phyloP scores from a whole-genome alignment of 176 grass and related monocot species.

The Juncus inflexus region DNA sequence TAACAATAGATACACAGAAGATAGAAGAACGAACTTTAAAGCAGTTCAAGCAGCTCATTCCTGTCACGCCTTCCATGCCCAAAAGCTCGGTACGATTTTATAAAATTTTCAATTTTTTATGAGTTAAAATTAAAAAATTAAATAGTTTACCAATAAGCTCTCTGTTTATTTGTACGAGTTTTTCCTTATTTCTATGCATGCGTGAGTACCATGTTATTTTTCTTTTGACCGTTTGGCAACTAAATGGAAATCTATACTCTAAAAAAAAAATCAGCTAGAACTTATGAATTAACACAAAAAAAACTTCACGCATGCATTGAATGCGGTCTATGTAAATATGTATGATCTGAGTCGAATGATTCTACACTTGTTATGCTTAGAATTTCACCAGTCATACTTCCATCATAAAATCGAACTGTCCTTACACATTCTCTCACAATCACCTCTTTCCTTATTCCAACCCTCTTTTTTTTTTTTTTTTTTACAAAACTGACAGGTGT shows the following conservation, averaged over 20 bases:
- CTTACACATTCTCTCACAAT: too few relatives aligned
- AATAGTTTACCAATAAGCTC: background rate
- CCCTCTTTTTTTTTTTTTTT: too few relatives aligned
- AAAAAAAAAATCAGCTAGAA: background rate
- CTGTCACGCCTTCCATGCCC: constrained; percentile 35
- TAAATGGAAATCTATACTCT: background rate
- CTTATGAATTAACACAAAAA: too few relatives aligned
- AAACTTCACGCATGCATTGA: too few relatives aligned
- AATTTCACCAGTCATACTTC: too few relatives aligned
- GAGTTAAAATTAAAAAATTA: background rate
- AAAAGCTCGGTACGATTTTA: constrained; percentile 36
- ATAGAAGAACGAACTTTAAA: constrained; percentile 39
- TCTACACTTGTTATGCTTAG: too few relatives aligned
- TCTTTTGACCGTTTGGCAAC: background rate
- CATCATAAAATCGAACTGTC: too few relatives aligned
- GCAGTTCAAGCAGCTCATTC: constrained; percentile 42
- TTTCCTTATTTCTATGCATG: too few relatives aligned
- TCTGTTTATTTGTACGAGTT: too few relatives aligned
- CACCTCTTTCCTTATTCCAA: too few relatives aligned
- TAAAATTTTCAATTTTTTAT: constrained; percentile 7
- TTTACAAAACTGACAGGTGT: constrained; percentile 21
- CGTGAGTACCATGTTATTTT: background rate
- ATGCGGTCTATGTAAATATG: too few relatives aligned
- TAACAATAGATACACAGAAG: constrained; percentile 37
- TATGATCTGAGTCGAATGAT: too few relatives aligned